Percentiles rank a stretch among this genome's conserved stretches.
These are phyloP conservation scores for Alisma plantagoaquatica DNA, from an alignment of 106 monocot genomes.

Conservation along the genomic window DNA sequence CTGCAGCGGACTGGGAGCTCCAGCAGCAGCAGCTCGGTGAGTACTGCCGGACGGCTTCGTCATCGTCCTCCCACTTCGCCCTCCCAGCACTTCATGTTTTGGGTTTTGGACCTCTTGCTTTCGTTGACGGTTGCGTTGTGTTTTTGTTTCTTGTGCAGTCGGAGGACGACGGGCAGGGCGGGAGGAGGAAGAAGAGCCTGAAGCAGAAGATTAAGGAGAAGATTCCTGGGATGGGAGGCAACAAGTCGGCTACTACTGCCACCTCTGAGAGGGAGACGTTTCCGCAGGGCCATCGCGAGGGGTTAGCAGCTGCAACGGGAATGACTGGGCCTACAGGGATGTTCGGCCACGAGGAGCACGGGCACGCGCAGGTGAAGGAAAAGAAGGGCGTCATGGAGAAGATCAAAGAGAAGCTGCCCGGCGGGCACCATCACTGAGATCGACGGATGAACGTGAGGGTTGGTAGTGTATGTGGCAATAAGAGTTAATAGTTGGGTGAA, in stretches of 20 bases:
- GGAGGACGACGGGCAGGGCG: constrained; percentile 25
- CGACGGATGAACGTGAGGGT: no score
- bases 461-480: no score
- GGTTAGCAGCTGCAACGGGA: no score
- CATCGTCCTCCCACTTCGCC: neutral
- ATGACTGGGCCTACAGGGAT: no score
- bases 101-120: neutral
- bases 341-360: neutral
- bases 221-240: constrained; percentile 15
- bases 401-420: constrained; percentile 25
- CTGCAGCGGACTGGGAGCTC: constrained; percentile 12
- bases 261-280: no score
- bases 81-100: neutral
- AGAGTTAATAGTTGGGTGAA: no score
- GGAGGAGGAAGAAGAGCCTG: constrained; percentile 23
- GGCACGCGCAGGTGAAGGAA: no score
- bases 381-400: constrained; percentile 24
- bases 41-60: neutral
- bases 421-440: constrained; percentile 3
- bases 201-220: constrained; percentile 31
- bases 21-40: constrained; percentile 34
- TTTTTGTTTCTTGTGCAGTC: no score
- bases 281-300: no score
- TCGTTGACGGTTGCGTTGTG: no score
- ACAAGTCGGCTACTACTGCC: neutral